phyloP scores from a whole-genome alignment of 2,329 filamentous ascomycete genomes.

The Coniochaeta sp. region DNA sequence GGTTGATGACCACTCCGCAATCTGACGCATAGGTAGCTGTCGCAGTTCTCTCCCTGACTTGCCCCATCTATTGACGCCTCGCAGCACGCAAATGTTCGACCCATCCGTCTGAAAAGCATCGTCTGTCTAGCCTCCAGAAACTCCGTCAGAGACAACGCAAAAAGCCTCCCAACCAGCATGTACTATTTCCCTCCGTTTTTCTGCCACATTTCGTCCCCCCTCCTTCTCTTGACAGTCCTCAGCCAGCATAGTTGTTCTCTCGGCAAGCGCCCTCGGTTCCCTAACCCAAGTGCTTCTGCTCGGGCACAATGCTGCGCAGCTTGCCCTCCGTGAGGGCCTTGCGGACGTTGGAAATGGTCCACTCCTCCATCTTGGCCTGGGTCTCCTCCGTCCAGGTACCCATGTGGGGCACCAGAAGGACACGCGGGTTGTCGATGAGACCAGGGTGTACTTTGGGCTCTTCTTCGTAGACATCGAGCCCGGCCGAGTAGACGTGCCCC shows the following conservation, averaged over 20 bases:
- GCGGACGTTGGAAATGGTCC: conserved; percentile 64
- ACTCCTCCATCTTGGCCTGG: conserved; percentile 64
- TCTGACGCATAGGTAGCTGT: background rate
- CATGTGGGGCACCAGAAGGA: conserved; percentile 77
- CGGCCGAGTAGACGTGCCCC: conserved; percentile 63
- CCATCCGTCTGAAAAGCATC: background rate
- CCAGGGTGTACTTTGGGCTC: conserved; percentile 72
- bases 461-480: conserved; percentile 77
- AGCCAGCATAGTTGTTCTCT: background rate
- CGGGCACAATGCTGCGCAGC: conserved; percentile 63
- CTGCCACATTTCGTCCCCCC: background rate
- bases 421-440: conserved; percentile 61
- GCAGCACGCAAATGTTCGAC: background rate
- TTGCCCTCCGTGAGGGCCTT: conserved; percentile 54
- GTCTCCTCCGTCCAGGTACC: conserved; percentile 72
- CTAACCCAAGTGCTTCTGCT: conserved; percentile 42
- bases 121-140: background rate
- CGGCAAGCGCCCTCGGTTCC: background rate
- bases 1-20: background rate
- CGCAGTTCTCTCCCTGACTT: background rate
- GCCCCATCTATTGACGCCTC: background rate
- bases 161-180: background rate
- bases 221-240: background rate
- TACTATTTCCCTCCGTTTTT: background rate
- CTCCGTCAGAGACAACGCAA: background rate